Evolutionary conservation across 1,284 basidiomycete species (phyloP), one percentile per base, ranked within the genome.

Genomic region (Leucoagaricus sp.): DNA sequence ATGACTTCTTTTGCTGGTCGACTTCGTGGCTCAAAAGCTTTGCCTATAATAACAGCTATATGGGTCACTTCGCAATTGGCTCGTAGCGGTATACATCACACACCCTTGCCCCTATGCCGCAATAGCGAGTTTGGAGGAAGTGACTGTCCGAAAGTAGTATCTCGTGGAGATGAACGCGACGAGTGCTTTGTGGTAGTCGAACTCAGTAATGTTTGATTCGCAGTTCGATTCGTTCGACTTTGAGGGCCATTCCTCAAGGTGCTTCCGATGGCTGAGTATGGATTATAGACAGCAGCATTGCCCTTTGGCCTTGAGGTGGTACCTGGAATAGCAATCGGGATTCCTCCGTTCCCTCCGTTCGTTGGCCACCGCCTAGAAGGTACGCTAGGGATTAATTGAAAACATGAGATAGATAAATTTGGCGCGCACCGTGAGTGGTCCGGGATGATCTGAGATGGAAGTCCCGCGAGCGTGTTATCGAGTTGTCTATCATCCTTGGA

Each of bases 1-100:
- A 60, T 60, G 23, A 58, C 17, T 42, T 60, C 59, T 15, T 40
- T 48, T 3, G 51, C 38, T 12, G 49, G 15, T 19, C 29, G 17
- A 10, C 25, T 41, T 6, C 4, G 38, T 26, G 51, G 21, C 15
- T 19, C 49, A 8, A 28, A 31, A 38, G 33, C 46, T 36, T 23
- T 58, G 41, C 47, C 52, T 57, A 34, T 40, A 31, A 17, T 31
- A 19, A 56, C 10, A 34, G 15, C 36, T 15, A 29, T 41, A 26
- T 54, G 21, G 40, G 44, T 53, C 34, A 45, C n/a, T n/a, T n/a
- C n/a, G n/a, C n/a, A 15, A 12, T 4, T 6, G 21, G 26, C 10
- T 5, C 36, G 4, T n/a, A 40, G 5, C 6, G 15, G 13, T 6
- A 26, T 34, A 28, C 13, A 33, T 19, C 17, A 41, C 55, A n/a